phyloP scores from a whole-genome alignment of 257 asterid genomes.

The Coffea canephora region DNA sequence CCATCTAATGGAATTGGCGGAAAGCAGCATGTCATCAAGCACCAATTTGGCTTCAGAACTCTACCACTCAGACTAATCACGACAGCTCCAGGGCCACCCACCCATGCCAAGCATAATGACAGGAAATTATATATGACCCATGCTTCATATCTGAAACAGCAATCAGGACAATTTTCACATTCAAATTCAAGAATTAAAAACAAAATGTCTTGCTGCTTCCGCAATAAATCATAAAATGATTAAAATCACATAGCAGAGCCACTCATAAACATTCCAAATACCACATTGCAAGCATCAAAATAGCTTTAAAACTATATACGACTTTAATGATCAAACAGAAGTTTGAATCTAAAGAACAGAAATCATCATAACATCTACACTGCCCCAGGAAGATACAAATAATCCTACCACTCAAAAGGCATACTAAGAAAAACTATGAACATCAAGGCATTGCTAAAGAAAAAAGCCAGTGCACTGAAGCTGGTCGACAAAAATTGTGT shows the following conservation, averaged over 20 bases:
- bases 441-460: neutral
- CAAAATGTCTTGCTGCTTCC: neutral
- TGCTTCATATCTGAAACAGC: slow-evolving; percentile 86
- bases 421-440: neutral
- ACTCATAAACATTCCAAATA: neutral
- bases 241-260: neutral
- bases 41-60: slow-evolving; percentile 81
- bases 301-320: neutral
- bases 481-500: neutral
- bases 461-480: neutral
- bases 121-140: slow-evolving; percentile 99
- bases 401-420: neutral
- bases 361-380: neutral
- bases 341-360: neutral
- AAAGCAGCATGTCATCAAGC: slow-evolving; percentile 92
- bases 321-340: neutral
- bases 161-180: slow-evolving; percentile 19
- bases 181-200: slow-evolving; percentile 10
- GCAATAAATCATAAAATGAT: neutral
- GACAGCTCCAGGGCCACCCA: slow-evolving; percentile 99
- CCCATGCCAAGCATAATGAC: slow-evolving; percentile 98
- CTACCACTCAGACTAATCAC: slow-evolving; percentile 85
- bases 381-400: neutral
- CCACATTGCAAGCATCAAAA: neutral
- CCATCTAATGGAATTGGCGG: slow-evolving; percentile 93